Percentiles rank a stretch among this genome's conserved stretches.
phyloP scores from a whole-genome alignment of 1,284 basidiomycete species.

The Pseudozyma sp. region DNA sequence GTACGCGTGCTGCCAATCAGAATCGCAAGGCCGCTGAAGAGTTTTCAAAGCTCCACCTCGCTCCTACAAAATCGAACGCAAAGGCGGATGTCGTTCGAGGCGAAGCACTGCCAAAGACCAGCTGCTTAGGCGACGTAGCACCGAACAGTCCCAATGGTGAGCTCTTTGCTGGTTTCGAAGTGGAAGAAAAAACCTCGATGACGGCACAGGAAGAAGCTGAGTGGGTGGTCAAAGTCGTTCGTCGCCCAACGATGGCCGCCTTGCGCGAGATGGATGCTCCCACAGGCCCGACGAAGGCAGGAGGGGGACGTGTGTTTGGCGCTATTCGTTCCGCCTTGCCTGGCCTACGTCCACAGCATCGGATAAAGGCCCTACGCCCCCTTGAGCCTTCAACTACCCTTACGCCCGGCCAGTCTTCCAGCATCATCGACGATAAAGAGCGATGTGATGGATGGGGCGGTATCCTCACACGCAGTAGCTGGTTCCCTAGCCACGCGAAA shows the following conservation, averaged over 20 bases:
- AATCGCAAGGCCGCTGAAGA: conserved; percentile 16
- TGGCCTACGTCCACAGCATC: conserved; percentile 9
- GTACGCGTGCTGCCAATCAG: background rate
- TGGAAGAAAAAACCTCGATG: background rate
- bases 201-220: background rate
- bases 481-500: conserved; percentile 22
- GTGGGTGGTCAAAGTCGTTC: conserved; percentile 11
- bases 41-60: background rate
- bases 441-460: conserved; percentile 47
- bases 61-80: background rate
- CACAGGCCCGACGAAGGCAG: background rate
- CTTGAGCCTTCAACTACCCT: background rate
- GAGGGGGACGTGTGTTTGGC: conserved; percentile 1
- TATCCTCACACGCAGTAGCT: conserved; percentile 26
- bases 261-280: conserved; percentile 10
- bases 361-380: conserved; percentile 19
- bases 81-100: background rate
- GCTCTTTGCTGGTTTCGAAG: conserved; percentile 32
- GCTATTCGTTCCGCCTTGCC: conserved; percentile 16
- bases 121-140: conserved; percentile 15
- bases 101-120: conserved; percentile 15
- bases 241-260: conserved; percentile 16
- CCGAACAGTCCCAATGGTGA: conserved; percentile 42
- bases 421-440: conserved; percentile 4
- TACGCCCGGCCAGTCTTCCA: too few relatives aligned